Evolutionary conservation across 169 alveolate species (phyloP), one percentile per base, ranked within the genome.

Genomic region (Plasmodium malariae): DNA sequence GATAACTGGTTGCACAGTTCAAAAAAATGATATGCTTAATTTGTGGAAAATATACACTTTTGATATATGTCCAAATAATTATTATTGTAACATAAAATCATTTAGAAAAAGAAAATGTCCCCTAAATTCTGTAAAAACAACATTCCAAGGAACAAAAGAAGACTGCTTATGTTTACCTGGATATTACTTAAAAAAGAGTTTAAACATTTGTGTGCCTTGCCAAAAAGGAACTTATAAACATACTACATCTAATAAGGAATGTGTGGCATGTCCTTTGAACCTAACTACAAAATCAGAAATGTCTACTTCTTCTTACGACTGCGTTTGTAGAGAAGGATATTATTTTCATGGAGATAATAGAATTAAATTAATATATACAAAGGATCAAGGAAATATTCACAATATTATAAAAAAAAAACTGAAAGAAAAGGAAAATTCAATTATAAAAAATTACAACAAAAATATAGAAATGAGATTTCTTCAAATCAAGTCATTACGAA

Each of bases 311-410:
- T 48, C 88, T n/a, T 85, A 94, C 28, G 95, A 92, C 55, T 94
- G 96, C 63, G 94, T 94, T 26, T 94, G 96, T 76, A 85, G 92
- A 40, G 94, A 92, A n/a, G 95, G 95, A n/a, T 80, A 94, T 78
- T 94, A 91, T 51, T 83, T 83, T 83, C 17, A 30, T 11, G 71
- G 85, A 30, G 30, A 14, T 28, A 67, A 49, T 32, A 34, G n/a
- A 17, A 60, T 83, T 37, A 12, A 65, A 36, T 37, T 69, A 54
- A 60, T 67, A 11, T 36, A 69, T 72, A 55, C 36, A 24, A 62
- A 60, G 43, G 43, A 60, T 6, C 40, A 57, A 28, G 19, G 34
- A 30, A 63, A 3, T 12, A 57, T 32, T 24, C 11, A 55, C 32
- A 49, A 30, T 32, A 4, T 9, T 57, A 57, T 21, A n/a, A 59